Evolutionary conservation across 164 flowering plant species (phyloP), one percentile per base, ranked within the genome.

Genomic region (Litsea cubeba): DNA sequence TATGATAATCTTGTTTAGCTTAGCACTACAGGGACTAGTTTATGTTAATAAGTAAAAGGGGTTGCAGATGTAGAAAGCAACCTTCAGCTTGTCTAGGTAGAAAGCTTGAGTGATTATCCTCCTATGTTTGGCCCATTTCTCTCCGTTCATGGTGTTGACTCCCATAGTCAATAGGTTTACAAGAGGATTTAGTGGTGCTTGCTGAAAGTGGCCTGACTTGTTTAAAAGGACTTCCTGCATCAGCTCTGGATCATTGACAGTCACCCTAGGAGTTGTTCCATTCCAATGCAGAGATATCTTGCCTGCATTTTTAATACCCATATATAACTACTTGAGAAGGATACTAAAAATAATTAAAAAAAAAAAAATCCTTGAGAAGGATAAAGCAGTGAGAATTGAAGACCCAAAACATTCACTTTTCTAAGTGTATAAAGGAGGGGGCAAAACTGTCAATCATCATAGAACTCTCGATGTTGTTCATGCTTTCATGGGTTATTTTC

Each of bases 31-130:
- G 12, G 18, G 22, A 26, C 69, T 4, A 35, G 8, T 35, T 0
- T 35, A 35, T 35, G 46, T 35, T 17, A 24, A 14, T 30, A 10
- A 5, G 24, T 51, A 23, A 24, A 17, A 50, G 7, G 14, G 25
- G n/a, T 18, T 66, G 18, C 46, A 66, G 35, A 25, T 28, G 50
- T 26, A 73, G 62, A 23, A 64, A 22, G n/a, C 23, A 35, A 79
- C 81, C 81, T 79, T 79, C 15, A 76, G 60, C 20, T 76, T 76
- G 25, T 76, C 71, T 6, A 72, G 22, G 66, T 71, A 71, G 74
- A 76, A 76, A 25, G 74, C 74, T 17, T 73, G 69, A 62, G 64
- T 76, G 32, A 76, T 49, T 14, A 76, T 49, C 26, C 46, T 76
- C 64, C 78, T 76, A 20, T 22, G 69, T 49, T 20, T 71, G 12